phyloP scores from a whole-genome alignment of 805 yeast species.

The Komagataella mondaviorum region DNA sequence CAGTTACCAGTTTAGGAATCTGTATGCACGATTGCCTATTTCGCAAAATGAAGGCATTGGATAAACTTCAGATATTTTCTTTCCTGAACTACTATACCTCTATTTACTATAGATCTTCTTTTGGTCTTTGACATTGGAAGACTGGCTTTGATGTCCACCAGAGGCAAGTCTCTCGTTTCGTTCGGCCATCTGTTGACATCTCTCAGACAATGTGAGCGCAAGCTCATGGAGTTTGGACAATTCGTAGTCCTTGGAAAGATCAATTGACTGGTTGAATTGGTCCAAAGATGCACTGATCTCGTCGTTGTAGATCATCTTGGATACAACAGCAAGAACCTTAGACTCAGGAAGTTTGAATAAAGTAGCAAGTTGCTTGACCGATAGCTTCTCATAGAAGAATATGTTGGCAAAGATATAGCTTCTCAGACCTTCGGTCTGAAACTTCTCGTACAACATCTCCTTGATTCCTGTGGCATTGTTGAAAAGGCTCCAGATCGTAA shows the following conservation, averaged over 20 bases:
- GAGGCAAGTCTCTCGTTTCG: constrained; percentile 75
- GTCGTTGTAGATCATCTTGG: constrained; percentile 63
- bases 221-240: constrained; percentile 77
- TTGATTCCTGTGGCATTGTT: constrained; percentile 55
- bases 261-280: constrained; percentile 46
- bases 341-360: constrained; percentile 51
- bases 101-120: not conserved
- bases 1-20: not conserved
- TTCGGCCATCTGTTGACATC: constrained; percentile 64
- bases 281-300: constrained; percentile 70
- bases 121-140: not conserved
- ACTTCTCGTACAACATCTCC: constrained; percentile 59
- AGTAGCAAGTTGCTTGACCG: constrained; percentile 48
- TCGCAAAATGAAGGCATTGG: not conserved
- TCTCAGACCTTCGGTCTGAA: constrained; percentile 84
- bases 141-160: constrained; percentile 46
- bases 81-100: not conserved
- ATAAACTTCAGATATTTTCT: not conserved
- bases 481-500: constrained; percentile 79
- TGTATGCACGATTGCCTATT: not conserved
- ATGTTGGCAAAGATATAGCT: constrained; percentile 86
- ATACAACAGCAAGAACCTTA: constrained; percentile 48
- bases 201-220: constrained; percentile 74
- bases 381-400: constrained; percentile 59
- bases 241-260: constrained; percentile 66